These are phyloP conservation scores for Coemansia sp. DNA, from an alignment of 192 early-diverging fungal species.

Conservation along the genomic window DNA sequence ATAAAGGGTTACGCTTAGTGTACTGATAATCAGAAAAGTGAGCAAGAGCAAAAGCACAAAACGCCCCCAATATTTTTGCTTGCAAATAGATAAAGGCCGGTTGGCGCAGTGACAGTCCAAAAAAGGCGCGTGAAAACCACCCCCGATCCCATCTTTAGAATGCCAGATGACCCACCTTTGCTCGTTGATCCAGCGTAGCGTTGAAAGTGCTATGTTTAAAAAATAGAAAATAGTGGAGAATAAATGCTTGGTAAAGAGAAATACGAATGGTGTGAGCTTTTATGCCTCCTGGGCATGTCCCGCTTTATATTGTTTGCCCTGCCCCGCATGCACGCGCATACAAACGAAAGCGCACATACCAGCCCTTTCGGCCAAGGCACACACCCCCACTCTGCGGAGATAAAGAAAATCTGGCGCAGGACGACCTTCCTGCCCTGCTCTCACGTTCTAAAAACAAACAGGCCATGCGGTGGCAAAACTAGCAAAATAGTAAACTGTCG, in stretches of 20 bases:
- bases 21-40: not conserved
- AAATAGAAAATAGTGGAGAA: not conserved
- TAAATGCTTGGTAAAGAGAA: not conserved
- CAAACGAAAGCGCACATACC: not conserved
- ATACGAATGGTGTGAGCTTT: not conserved
- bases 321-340: not conserved
- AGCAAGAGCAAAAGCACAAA: not conserved
- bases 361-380: not conserved
- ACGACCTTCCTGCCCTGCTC: not conserved
- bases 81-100: not conserved
- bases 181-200: not conserved
- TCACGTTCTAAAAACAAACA: conserved; percentile 1
- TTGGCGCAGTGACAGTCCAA: not conserved
- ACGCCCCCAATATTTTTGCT: not conserved
- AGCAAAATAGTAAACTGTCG: not conserved
- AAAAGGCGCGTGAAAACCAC: not conserved
- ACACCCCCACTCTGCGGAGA: not conserved
- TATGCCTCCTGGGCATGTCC: too few relatives aligned
- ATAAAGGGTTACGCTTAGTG: not conserved
- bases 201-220: not conserved
- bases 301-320: not conserved
- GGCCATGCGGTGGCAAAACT: not conserved
- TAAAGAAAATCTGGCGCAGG: not conserved
- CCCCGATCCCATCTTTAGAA: not conserved
- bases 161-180: not conserved